phyloP scores from a whole-genome alignment of 2,329 filamentous ascomycete genomes.

The Aspergillus terreus region DNA sequence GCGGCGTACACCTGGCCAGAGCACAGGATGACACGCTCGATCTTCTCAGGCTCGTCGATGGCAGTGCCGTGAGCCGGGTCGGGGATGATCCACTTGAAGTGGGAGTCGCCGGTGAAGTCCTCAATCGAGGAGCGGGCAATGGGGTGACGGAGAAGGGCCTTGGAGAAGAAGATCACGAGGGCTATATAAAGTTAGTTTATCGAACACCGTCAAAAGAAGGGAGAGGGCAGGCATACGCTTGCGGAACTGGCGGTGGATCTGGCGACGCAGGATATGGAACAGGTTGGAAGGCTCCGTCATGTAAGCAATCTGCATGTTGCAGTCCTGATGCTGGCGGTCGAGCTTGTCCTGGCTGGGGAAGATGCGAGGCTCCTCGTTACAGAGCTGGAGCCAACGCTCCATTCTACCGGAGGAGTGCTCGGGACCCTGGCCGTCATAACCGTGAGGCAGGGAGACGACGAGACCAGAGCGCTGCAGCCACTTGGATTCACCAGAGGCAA shows the following conservation, averaged over 20 bases:
- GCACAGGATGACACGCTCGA: slow-evolving; percentile 92
- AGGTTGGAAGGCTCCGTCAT: slow-evolving; percentile 95
- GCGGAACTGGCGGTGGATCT: slow-evolving; percentile 99
- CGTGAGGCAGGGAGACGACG: slow-evolving; percentile 93
- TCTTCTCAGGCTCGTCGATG: slow-evolving; percentile 77
- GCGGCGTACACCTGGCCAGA: slow-evolving; percentile 90
- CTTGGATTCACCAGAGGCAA: slow-evolving; percentile 95
- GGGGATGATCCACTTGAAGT: slow-evolving; percentile 95
- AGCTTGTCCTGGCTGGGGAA: slow-evolving; percentile 88
- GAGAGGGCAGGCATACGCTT: slow-evolving; percentile 73
- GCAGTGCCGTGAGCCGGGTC: slow-evolving; percentile 76
- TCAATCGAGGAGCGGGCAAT: slow-evolving; percentile 84
- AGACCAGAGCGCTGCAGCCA: slow-evolving; percentile 98
- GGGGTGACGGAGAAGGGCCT: slow-evolving; percentile 91
- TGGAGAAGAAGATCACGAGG: slow-evolving; percentile 97
- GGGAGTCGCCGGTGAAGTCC: slow-evolving; percentile 84
- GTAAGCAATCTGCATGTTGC: slow-evolving; percentile 98
- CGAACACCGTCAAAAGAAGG: neutral
- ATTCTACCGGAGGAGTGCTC: slow-evolving; percentile 97
- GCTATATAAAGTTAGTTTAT: slow-evolving; percentile 49
- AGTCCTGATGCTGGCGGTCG: slow-evolving; percentile 96
- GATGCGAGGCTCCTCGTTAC: slow-evolving; percentile 92
- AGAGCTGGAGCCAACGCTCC: slow-evolving; percentile 94
- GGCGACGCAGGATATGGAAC: slow-evolving; percentile 93
- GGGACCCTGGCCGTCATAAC: slow-evolving; percentile 96